A percentile compares a stretch with the other conserved stretches of the same genome.
phyloP scores from a whole-genome alignment of 192 early-diverging fungal species.

The Linnemannia exigua region DNA sequence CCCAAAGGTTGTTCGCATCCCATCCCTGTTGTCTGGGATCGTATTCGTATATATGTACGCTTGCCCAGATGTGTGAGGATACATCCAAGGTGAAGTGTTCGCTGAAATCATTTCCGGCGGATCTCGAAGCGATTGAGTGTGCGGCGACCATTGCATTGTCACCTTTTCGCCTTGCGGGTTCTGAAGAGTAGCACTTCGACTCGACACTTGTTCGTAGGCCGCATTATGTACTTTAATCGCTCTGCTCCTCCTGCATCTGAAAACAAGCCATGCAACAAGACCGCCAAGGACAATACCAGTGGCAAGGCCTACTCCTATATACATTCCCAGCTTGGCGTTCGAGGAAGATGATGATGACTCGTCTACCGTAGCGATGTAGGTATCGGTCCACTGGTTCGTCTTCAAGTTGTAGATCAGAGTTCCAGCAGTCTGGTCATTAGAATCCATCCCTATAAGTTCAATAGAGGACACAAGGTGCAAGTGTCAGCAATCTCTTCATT shows the following conservation, averaged over 20 bases:
- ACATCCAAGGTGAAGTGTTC: background rate
- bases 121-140: background rate
- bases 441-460: background rate
- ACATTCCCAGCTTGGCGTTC: background rate
- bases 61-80: background rate
- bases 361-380: background rate
- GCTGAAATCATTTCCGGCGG: background rate
- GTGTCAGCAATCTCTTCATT: background rate
- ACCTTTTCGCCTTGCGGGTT: background rate
- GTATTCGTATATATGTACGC: background rate
- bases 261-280: background rate
- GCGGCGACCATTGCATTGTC: background rate
- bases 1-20: background rate
- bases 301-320: background rate
- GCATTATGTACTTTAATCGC: background rate
- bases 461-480: background rate
- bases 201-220: background rate
- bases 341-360: background rate
- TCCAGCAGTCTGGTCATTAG: background rate
- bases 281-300: background rate
- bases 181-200: background rate
- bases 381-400: conserved; percentile 4
- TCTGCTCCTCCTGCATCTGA: background rate
- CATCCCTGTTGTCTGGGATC: background rate
- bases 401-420: conserved; percentile 11